These are phyloP conservation scores for Fusarium nodosum DNA, from an alignment of 2,329 filamentous ascomycete genomes.

Conservation along the genomic window DNA sequence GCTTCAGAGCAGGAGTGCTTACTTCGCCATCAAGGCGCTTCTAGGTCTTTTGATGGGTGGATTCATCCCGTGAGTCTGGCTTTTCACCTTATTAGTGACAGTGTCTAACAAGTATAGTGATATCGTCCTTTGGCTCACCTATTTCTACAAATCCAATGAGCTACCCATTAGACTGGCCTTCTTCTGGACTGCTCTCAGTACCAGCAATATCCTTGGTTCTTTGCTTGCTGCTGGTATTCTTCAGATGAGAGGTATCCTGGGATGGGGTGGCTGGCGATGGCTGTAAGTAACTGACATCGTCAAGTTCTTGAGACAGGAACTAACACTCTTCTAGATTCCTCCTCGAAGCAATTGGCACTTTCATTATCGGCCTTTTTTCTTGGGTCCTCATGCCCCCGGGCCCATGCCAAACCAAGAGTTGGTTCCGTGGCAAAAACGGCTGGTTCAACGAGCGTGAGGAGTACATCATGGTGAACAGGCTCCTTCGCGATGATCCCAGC, in stretches of 20 bases:
- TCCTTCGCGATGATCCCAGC: constrained; percentile 71
- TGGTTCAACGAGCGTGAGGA: constrained; percentile 74
- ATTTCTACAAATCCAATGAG: constrained; percentile 81
- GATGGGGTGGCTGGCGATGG: constrained; percentile 58
- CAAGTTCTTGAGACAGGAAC: neutral
- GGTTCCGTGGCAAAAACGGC: constrained; percentile 69
- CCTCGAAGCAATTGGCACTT: constrained; percentile 63
- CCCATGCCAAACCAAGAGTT: constrained; percentile 65
- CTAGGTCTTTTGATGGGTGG: constrained; percentile 64
- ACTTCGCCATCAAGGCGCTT: constrained; percentile 59
- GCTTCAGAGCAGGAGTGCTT: constrained; percentile 54
- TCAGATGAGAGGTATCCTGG: constrained; percentile 55
- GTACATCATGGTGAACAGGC: constrained; percentile 72
- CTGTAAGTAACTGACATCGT: constrained; percentile 43
- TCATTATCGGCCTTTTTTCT: constrained; percentile 60
- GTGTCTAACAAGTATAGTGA: constrained; percentile 42
- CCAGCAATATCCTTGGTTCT: constrained; percentile 66
- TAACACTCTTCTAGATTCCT: constrained; percentile 56
- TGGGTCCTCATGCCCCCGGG: constrained; percentile 62
- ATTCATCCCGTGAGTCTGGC: constrained; percentile 60
- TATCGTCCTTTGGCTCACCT: constrained; percentile 76
- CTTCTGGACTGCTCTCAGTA: constrained; percentile 79
- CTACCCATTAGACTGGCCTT: constrained; percentile 73
- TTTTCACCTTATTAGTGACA: neutral
- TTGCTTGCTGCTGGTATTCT: constrained; percentile 61